These are phyloP conservation scores for Ceratocystis ficicola DNA, from an alignment of 2,329 filamentous ascomycete genomes.

Conservation along the genomic window DNA sequence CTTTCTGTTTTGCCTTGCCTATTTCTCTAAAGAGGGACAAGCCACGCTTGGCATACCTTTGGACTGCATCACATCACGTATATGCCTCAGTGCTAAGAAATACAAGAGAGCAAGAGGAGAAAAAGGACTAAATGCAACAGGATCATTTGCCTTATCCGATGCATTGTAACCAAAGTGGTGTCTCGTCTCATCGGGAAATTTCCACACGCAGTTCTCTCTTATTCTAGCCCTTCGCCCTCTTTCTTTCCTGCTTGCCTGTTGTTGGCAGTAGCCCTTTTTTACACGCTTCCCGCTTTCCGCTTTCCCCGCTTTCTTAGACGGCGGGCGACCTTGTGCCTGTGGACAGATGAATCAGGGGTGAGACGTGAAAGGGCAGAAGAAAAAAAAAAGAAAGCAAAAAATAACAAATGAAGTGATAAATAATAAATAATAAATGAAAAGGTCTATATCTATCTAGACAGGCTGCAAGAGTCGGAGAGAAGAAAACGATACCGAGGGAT, in stretches of 20 bases:
- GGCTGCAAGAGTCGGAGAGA: background rate
- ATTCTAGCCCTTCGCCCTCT: background rate
- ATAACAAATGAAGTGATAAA: background rate
- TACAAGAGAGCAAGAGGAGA: background rate
- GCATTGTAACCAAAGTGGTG: slow-evolving; percentile 8
- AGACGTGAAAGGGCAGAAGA: background rate
- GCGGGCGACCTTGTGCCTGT: background rate
- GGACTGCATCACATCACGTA: background rate
- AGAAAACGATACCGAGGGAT: background rate
- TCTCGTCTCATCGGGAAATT: slow-evolving; percentile 4
- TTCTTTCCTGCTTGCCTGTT: background rate
- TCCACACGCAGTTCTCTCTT: background rate
- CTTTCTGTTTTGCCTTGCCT: background rate
- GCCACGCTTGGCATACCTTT: background rate
- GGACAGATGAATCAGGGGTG: slow-evolving; percentile 1
- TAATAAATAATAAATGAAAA: background rate
- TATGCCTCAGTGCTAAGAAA: background rate
- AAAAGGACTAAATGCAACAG: background rate
- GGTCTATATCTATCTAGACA: background rate
- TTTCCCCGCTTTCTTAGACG: background rate
- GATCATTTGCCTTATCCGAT: slow-evolving; percentile 5
- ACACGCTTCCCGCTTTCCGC: background rate
- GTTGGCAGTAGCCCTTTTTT: background rate
- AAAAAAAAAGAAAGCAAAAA: background rate
- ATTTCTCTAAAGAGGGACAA: background rate